Percentiles rank a stretch among this genome's conserved stretches.
Evolutionary conservation across 2,329 filamentous ascomycete species (phyloP).

Genomic region (Sclerotinia subarctica): DNA sequence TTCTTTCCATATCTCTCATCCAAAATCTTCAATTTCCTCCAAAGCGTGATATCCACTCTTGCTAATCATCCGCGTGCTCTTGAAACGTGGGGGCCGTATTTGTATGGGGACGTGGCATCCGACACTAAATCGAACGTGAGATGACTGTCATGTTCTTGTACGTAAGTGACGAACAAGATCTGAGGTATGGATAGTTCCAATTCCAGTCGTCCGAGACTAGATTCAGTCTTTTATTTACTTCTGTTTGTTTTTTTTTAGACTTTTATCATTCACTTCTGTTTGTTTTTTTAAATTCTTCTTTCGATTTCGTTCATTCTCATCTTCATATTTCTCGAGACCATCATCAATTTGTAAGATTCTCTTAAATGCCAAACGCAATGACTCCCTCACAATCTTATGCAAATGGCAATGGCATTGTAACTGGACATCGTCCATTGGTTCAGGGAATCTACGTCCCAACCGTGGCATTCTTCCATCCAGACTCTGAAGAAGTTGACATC

Average conservation of each 20-base stretch:
- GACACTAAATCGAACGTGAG: background rate
- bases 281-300: background rate
- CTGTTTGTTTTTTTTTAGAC: background rate
- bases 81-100: background rate
- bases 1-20: background rate
- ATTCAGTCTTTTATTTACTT: background rate
- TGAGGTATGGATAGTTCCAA: conserved; percentile 10
- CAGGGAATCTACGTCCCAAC: conserved; percentile 50
- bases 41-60: conserved; percentile 1
- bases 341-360: background rate
- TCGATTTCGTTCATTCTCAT: background rate
- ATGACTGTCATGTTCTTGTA: background rate
- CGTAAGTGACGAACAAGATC: background rate
- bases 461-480: conserved; percentile 43
- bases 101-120: background rate
- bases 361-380: conserved; percentile 4
- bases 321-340: background rate
- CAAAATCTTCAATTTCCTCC: background rate
- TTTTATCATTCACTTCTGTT: background rate
- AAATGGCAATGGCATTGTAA: background rate
- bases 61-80: background rate
- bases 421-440: conserved; percentile 23
- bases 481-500: conserved; percentile 25
- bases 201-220: background rate
- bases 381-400: background rate